Evolutionary conservation across 73 alveolate species (phyloP).

Genomic region (Paraurostyla sp.): DNA sequence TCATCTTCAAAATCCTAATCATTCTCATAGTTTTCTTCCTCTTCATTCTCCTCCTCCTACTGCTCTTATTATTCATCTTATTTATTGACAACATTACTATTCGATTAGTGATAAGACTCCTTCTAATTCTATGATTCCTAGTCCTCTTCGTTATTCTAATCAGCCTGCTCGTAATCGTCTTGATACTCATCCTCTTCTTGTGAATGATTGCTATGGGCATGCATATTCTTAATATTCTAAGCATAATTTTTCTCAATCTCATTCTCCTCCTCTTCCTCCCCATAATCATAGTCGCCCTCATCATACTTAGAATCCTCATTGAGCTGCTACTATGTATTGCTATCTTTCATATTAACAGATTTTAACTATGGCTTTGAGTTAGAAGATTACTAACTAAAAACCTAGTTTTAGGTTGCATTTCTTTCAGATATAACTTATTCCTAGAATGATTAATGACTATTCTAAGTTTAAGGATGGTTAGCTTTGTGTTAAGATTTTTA

Average conservation of each 20-base stretch:
- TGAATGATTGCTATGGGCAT: background rate
- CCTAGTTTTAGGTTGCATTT: no score
- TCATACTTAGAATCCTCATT: background rate
- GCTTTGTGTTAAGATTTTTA: no score
- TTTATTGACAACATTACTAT: background rate
- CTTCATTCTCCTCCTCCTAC: no score
- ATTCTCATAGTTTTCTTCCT: background rate
- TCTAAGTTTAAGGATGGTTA: no score
- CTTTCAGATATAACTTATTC: no score
- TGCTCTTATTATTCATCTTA: no score
- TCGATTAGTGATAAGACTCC: background rate
- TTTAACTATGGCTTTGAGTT: no score
- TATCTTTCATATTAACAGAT: no score
- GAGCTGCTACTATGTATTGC: background rate
- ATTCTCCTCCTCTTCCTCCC: background rate
- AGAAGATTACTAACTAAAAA: no score
- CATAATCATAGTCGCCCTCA: background rate
- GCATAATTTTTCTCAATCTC: constrained; percentile 24
- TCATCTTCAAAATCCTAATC: constrained; percentile 12
- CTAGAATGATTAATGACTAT: no score
- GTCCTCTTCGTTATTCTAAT: background rate
- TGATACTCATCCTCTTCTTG: background rate
- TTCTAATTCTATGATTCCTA: background rate
- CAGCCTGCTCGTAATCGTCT: background rate
- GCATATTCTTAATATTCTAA: background rate